These are phyloP conservation scores for Phytophthora fragariae DNA, from an alignment of 352 stramenopile genomes.

Conservation along the genomic window DNA sequence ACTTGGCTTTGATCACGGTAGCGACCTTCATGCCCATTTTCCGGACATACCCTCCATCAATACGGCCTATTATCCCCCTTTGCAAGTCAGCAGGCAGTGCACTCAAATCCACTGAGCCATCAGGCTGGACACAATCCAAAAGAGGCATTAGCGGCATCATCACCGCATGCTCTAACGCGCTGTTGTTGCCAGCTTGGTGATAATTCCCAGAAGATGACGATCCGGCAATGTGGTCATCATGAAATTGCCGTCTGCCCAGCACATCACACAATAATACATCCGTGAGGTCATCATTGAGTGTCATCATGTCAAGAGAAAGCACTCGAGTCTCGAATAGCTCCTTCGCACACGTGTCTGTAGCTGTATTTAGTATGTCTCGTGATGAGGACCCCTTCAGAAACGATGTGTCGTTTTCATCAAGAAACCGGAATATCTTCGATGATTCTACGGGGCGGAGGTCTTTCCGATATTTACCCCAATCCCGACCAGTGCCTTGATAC, in stretches of 20 bases:
- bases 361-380: constrained; percentile 20
- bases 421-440: constrained; percentile 27
- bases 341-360: constrained; percentile 18
- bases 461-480: background rate
- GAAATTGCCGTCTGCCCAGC: constrained; percentile 1
- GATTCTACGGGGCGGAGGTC: constrained; percentile 20
- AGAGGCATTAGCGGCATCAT: background rate
- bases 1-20: constrained; percentile 25
- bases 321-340: constrained; percentile 37
- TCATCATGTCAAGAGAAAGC: constrained; percentile 40
- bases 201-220: background rate
- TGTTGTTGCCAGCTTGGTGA: background rate
- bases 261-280: constrained; percentile 39
- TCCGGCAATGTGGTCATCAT: no score
- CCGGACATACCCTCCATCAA: background rate
- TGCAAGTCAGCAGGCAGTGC: background rate
- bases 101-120: background rate
- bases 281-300: constrained; percentile 37
- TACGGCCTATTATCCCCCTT: background rate
- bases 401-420: constrained; percentile 1
- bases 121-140: background rate
- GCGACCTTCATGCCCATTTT: background rate
- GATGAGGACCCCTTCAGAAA: constrained; percentile 11
- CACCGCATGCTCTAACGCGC: background rate
- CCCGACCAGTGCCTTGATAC: constrained; percentile 7